Evolutionary conservation across 2,329 filamentous ascomycete species (phyloP).

Genomic region (Talaromyces sp.): DNA sequence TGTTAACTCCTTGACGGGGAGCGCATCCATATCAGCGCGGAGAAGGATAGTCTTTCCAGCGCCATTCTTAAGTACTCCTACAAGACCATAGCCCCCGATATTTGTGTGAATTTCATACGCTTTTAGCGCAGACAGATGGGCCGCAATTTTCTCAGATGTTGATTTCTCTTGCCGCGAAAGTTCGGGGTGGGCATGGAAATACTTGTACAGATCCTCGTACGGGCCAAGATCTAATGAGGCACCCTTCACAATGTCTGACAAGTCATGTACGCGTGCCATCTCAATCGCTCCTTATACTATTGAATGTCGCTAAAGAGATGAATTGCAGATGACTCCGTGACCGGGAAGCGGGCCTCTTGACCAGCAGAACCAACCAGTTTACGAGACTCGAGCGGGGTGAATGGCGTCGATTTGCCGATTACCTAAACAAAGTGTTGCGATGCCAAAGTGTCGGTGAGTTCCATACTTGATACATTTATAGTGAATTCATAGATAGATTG

Average conservation of each 20-base stretch:
- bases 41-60: slow-evolving; percentile 45
- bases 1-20: slow-evolving; percentile 49
- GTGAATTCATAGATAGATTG: neutral
- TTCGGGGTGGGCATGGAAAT: slow-evolving; percentile 59
- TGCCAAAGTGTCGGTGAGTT: neutral
- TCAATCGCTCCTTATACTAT: neutral
- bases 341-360: neutral
- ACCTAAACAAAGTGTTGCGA: neutral
- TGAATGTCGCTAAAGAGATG: neutral
- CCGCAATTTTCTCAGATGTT: slow-evolving; percentile 50
- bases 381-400: neutral
- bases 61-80: slow-evolving; percentile 44
- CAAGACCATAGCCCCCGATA: slow-evolving; percentile 48
- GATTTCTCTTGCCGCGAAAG: slow-evolving; percentile 56
- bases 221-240: slow-evolving; percentile 33
- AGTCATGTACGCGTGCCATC: slow-evolving; percentile 26
- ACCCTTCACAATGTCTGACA: slow-evolving; percentile 23
- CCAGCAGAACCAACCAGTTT: neutral
- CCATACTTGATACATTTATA: neutral
- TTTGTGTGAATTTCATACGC: slow-evolving; percentile 39
- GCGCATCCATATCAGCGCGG: slow-evolving; percentile 50
- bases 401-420: neutral
- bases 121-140: slow-evolving; percentile 37
- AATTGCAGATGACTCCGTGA: neutral
- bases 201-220: slow-evolving; percentile 57